These are phyloP conservation scores for Funneliformis caledonium DNA, from an alignment of 371 early-diverging fungal species.

Conservation along the genomic window DNA sequence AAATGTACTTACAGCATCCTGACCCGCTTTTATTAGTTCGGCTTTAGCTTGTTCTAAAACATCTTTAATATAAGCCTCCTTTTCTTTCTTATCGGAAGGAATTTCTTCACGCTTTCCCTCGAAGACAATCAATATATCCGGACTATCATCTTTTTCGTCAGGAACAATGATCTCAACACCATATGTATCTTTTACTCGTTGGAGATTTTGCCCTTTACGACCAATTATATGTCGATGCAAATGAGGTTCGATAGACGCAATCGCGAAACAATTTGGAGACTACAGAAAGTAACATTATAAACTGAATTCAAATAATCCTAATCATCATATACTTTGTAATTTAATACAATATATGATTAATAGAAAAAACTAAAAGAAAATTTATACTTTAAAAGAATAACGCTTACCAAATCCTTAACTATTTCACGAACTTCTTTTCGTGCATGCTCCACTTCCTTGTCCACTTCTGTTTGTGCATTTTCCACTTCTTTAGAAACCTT, in stretches of 20 bases:
- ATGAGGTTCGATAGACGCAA: constrained; percentile 77
- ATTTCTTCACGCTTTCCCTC: constrained; percentile 57
- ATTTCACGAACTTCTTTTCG: constrained; percentile 53
- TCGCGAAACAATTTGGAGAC: constrained; percentile 66
- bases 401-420: constrained; percentile 49
- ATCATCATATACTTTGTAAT: constrained; percentile 16
- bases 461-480: constrained; percentile 59
- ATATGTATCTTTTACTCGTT: constrained; percentile 66
- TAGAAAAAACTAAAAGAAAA: not conserved
- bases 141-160: constrained; percentile 60
- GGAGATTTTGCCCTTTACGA: constrained; percentile 77
- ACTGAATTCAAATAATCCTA: constrained; percentile 6
- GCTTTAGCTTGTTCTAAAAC: constrained; percentile 66
- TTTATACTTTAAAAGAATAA: not conserved
- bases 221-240: constrained; percentile 82
- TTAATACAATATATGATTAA: constrained; percentile 10
- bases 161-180: constrained; percentile 78
- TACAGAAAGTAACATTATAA: constrained; percentile 40
- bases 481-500: constrained; percentile 59
- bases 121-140: constrained; percentile 74
- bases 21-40: constrained; percentile 67
- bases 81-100: constrained; percentile 52
- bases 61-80: constrained; percentile 60
- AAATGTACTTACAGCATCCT: constrained; percentile 49
- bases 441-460: constrained; percentile 58